A percentile compares a stretch with the other conserved stretches of the same genome.
phyloP scores from a whole-genome alignment of 176 grass and related monocot species.

The Triticum monococcum region DNA sequence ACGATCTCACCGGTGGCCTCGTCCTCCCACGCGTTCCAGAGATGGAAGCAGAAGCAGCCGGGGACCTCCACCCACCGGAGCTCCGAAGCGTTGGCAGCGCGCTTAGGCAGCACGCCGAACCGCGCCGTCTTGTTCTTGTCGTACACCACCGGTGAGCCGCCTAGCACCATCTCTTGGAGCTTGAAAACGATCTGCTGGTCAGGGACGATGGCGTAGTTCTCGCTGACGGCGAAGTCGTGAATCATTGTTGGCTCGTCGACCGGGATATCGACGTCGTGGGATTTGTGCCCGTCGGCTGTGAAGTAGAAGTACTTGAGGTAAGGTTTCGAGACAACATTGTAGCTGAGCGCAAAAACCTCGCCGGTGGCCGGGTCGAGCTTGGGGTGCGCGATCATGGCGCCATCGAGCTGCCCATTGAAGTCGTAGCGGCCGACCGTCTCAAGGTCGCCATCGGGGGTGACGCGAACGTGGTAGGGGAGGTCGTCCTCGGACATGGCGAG shows the following conservation, averaged over 20 bases:
- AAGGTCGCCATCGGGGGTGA: conserved; percentile 66
- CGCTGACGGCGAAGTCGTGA: conserved; percentile 89
- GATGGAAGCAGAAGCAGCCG: conserved; percentile 92
- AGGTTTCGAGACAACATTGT: conserved; percentile 68
- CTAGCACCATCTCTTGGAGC: conserved; percentile 74
- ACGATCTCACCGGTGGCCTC: conserved; percentile 65
- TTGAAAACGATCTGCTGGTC: conserved; percentile 95
- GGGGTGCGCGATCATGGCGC: conserved; percentile 90
- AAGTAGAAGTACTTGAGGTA: conserved; percentile 94
- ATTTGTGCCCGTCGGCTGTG: conserved; percentile 62
- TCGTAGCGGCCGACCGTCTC: conserved; percentile 67
- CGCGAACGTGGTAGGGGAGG: conserved; percentile 88
- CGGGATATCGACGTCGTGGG: conserved; percentile 66
- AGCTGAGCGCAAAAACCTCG: conserved; percentile 89
- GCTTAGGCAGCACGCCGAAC: conserved; percentile 70
- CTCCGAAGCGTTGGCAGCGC: conserved; percentile 43
- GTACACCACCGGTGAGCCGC: conserved; percentile 89
- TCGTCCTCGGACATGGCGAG: conserved; percentile 99
- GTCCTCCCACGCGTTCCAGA: conserved; percentile 98
- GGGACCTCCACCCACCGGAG: conserved; percentile 76
- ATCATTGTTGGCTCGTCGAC: conserved; percentile 80
- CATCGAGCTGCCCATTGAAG: conserved; percentile 64
- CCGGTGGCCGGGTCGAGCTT: conserved; percentile 78
- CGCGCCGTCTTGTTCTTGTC: conserved; percentile 61
- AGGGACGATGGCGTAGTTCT: conserved; percentile 67